Percentiles rank a stretch among this genome's conserved stretches.
Conservation (phyloP, 371 early-diverging fungal genomes). For the Blakeslea trispora region DNA sequence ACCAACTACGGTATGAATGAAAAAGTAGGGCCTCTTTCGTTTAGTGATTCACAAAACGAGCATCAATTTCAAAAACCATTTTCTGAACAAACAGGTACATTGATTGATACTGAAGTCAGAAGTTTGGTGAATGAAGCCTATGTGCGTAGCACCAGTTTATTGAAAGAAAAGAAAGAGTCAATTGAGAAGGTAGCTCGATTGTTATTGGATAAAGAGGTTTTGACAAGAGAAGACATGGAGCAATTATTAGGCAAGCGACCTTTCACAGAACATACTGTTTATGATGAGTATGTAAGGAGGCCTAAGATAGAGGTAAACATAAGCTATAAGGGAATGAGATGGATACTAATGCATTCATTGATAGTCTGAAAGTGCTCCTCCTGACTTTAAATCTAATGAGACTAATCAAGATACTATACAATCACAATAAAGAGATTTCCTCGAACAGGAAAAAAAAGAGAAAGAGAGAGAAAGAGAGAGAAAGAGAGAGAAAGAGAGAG, state of each 20-base stretch:
- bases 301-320: slow-evolving; percentile 13
- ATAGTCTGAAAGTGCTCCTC: slow-evolving; percentile 11
- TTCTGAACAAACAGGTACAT: slow-evolving; percentile 88
- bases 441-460: too few relatives aligned
- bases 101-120: slow-evolving; percentile 94
- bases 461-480: too few relatives aligned
- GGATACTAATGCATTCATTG: too few relatives aligned
- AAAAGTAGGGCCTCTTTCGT: slow-evolving; percentile 85
- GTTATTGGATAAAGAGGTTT: slow-evolving; percentile 94
- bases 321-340: too few relatives aligned
- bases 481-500: too few relatives aligned
- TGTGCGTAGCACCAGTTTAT: slow-evolving; percentile 69
- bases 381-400: background rate
- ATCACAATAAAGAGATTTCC: too few relatives aligned
- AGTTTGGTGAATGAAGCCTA: slow-evolving; percentile 79
- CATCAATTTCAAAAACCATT: slow-evolving; percentile 90
- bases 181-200: slow-evolving; percentile 91
- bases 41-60: slow-evolving; percentile 68
- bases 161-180: slow-evolving; percentile 77
- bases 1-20: slow-evolving; percentile 93
- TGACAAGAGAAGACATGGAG: slow-evolving; percentile 93
- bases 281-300: slow-evolving; percentile 53
- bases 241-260: slow-evolving; percentile 85
- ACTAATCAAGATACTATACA: background rate
- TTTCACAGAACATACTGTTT: slow-evolving; percentile 70